phyloP scores from a whole-genome alignment of 495 filamentous ascomycete genomes.

The Xylaria castorea region DNA sequence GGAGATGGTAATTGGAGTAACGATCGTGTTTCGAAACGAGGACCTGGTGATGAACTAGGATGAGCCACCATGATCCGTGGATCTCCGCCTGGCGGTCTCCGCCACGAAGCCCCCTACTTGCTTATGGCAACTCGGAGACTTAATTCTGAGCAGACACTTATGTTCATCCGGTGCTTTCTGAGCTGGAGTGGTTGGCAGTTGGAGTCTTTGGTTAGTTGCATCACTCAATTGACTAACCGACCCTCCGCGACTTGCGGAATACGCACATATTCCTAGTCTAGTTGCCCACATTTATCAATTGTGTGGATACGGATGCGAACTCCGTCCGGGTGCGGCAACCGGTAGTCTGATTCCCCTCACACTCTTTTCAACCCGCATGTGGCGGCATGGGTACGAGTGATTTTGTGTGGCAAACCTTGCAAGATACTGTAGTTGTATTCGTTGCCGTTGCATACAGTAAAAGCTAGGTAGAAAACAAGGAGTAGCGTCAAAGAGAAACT shows the following conservation, averaged over 20 bases:
- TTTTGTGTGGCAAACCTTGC: no score
- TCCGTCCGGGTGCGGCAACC: not conserved
- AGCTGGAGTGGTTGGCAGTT: not conserved
- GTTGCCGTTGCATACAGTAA: not conserved
- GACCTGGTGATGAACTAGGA: not conserved
- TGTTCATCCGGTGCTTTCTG: not conserved
- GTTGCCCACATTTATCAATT: not conserved
- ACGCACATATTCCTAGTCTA: constrained; percentile 1
- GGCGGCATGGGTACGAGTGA: not conserved
- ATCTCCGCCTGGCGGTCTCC: not conserved
- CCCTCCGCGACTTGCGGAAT: constrained; percentile 17
- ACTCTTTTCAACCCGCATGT: not conserved
- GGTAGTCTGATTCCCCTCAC: not conserved
- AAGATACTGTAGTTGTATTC: not conserved
- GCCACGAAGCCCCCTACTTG: not conserved
- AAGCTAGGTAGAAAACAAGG: not conserved
- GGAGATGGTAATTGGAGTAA: not conserved
- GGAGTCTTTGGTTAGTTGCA: not conserved
- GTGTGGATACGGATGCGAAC: not conserved
- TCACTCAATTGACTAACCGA: not conserved
- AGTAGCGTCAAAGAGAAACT: not conserved
- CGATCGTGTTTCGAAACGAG: not conserved
- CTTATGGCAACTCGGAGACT: not conserved
- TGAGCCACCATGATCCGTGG: not conserved
- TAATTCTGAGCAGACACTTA: not conserved